These are phyloP conservation scores for Pseudogymnoascus sp. DNA, from an alignment of 2,329 filamentous ascomycete species.

Conservation along the genomic window DNA sequence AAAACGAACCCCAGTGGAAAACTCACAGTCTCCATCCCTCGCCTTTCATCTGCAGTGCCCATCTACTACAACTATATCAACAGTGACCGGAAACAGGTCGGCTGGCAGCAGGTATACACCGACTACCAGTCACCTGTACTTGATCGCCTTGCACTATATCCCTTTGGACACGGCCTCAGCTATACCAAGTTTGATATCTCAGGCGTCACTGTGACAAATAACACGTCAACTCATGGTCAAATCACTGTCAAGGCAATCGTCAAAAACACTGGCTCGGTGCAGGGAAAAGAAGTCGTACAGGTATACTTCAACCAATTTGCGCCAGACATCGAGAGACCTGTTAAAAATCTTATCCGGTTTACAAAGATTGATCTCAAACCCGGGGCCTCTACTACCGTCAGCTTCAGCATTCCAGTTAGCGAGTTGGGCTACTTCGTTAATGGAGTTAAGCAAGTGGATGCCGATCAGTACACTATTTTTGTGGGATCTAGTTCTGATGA, in stretches of 20 bases:
- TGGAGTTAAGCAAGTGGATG: background rate
- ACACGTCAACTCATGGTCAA: background rate
- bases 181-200: background rate
- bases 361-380: background rate
- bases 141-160: background rate
- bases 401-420: background rate
- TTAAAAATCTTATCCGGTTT: conserved; percentile 5
- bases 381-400: background rate
- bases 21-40: background rate
- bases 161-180: background rate
- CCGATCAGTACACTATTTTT: conserved; percentile 2
- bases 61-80: background rate
- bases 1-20: background rate
- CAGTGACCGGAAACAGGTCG: background rate
- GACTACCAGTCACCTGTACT: background rate
- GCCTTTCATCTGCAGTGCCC: background rate
- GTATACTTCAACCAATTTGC: background rate
- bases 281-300: background rate
- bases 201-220: background rate
- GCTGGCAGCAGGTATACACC: background rate
- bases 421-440: background rate
- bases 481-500: background rate
- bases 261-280: background rate
- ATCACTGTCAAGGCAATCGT: background rate
- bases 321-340: background rate